These are phyloP conservation scores for Groenewaldozyma sp. DNA, from an alignment of 1,139 yeast genomes.

Conservation along the genomic window DNA sequence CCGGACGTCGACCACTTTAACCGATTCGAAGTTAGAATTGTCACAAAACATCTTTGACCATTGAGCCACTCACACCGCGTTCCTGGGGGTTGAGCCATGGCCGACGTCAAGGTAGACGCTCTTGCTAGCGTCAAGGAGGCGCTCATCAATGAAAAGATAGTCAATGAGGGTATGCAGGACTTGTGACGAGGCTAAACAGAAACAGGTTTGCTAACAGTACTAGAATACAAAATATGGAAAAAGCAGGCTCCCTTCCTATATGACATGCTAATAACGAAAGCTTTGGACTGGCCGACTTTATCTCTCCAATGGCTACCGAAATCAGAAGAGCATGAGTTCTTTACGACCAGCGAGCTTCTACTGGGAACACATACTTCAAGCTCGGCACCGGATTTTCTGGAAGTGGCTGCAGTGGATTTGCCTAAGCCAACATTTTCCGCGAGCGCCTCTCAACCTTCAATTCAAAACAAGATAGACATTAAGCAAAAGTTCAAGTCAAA, in stretches of 20 bases:
- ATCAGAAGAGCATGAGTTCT: slow-evolving; percentile 15
- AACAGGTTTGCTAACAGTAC: slow-evolving; percentile 5
- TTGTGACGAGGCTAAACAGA: not conserved
- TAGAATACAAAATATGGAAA: slow-evolving; percentile 51
- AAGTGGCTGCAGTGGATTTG: slow-evolving; percentile 65
- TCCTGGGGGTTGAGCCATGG: too few species aligned
- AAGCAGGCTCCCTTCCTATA: slow-evolving; percentile 81
- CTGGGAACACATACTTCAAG: slow-evolving; percentile 84
- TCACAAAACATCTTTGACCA: too few species aligned
- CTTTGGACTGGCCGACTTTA: slow-evolving; percentile 47
- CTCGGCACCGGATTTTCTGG: slow-evolving; percentile 63
- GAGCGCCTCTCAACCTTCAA: slow-evolving; percentile 14
- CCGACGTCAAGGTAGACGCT: slow-evolving; percentile 2
- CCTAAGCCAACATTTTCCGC: slow-evolving; percentile 35
- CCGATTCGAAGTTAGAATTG: too few species aligned
- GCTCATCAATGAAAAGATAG: slow-evolving; percentile 39
- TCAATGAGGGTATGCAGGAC: slow-evolving; percentile 34
- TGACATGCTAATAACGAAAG: slow-evolving; percentile 61
- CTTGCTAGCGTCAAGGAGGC: slow-evolving; percentile 32
- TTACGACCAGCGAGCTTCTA: slow-evolving; percentile 35
- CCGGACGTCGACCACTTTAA: too few species aligned
- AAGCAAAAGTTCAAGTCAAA: slow-evolving; percentile 42
- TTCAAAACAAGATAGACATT: slow-evolving; percentile 39
- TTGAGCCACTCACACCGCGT: too few species aligned
- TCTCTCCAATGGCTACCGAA: slow-evolving; percentile 31